Evolutionary conservation across 2,329 filamentous ascomycete genomes (phyloP).

Genomic region (Aspergillus sp.): DNA sequence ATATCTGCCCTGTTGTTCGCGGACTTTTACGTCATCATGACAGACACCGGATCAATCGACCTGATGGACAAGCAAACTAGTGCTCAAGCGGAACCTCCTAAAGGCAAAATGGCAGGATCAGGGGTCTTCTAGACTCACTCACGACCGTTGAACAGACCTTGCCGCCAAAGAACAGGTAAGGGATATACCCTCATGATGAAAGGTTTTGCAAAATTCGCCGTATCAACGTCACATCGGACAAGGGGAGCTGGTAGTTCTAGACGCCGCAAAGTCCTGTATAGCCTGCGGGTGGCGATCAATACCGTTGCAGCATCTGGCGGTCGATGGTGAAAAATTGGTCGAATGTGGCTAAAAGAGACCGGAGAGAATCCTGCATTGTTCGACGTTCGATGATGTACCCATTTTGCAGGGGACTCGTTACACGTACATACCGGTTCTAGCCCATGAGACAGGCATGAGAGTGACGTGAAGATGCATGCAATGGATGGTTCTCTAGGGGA

Average conservation of each 20-base stretch:
- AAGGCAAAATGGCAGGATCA: not conserved
- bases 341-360: not conserved
- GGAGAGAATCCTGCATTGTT: not conserved
- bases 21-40: not conserved
- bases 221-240: not conserved
- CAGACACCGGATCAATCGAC: not conserved
- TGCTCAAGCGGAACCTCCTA: not conserved
- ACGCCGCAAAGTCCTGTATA: not conserved
- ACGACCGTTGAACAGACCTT: not conserved
- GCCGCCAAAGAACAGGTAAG: not conserved
- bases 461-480: not conserved
- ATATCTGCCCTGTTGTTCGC: not conserved
- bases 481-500: not conserved
- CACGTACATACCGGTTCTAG: not conserved
- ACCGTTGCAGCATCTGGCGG: not conserved
- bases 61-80: not conserved
- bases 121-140: not conserved
- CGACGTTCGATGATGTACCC: not conserved
- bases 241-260: not conserved
- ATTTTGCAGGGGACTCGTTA: not conserved
- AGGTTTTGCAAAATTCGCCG: not conserved
- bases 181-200: not conserved
- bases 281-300: not conserved
- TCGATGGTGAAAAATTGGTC: not conserved
- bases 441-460: not conserved